phyloP scores from a whole-genome alignment of 2,329 filamentous ascomycete species.

The Botryosphaeria dothidea region DNA sequence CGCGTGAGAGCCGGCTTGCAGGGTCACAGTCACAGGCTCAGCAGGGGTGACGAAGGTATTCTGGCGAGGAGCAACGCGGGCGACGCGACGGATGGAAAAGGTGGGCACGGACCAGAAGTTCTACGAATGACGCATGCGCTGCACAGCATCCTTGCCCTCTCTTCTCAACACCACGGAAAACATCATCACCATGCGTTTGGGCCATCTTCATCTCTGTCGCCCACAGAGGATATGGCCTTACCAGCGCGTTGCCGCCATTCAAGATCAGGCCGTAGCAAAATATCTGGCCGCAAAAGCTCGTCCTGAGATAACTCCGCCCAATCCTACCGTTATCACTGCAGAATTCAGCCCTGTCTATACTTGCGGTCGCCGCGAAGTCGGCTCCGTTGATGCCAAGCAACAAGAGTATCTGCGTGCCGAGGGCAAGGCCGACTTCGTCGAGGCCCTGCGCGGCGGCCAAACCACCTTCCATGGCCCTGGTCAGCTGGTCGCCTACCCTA shows the following conservation, averaged over 20 bases:
- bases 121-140: background rate
- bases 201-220: conserved; percentile 11
- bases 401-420: conserved; percentile 39
- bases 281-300: conserved; percentile 15
- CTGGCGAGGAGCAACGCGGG: conserved; percentile 5
- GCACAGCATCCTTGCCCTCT: background rate
- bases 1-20: background rate
- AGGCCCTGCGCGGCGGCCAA: conserved; percentile 81
- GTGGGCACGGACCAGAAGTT: background rate
- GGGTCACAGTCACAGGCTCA: too few relatives aligned
- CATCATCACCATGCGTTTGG: conserved; percentile 3
- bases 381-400: conserved; percentile 50
- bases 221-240: conserved; percentile 11
- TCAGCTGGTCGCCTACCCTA: conserved; percentile 88
- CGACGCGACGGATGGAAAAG: conserved; percentile 14
- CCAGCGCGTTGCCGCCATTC: background rate
- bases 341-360: conserved; percentile 84
- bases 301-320: conserved; percentile 19
- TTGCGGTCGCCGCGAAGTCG: conserved; percentile 76
- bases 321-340: conserved; percentile 77
- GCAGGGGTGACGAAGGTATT: conserved; percentile 23
- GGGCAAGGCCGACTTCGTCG: conserved; percentile 61
- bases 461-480: conserved; percentile 95
- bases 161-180: background rate
- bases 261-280: conserved; percentile 14